A percentile compares a stretch with the other conserved stretches of the same genome.
Evolutionary conservation across 768 basidiomycete species (phyloP).

Genomic region (Leccinum olivaceopallidum): DNA sequence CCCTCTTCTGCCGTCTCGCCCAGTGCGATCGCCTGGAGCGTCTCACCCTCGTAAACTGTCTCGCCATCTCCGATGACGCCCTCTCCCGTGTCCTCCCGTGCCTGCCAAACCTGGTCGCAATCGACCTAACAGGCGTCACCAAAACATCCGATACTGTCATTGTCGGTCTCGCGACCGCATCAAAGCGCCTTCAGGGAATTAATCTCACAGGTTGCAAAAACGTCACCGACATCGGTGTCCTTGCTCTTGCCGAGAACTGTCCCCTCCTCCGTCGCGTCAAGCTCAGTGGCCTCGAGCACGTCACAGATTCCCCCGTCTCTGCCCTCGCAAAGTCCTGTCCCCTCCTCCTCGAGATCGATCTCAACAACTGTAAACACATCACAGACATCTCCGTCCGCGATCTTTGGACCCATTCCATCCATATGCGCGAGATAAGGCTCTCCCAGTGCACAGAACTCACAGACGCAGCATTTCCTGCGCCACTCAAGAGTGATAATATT

Average conservation of each 20-base stretch:
- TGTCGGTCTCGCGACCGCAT: slow-evolving; percentile 64
- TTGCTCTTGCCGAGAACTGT: slow-evolving; percentile 73
- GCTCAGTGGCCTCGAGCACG: slow-evolving; percentile 68
- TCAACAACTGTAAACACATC: slow-evolving; percentile 78
- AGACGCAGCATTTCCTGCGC: slow-evolving; percentile 83
- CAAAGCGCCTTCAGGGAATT: slow-evolving; percentile 84
- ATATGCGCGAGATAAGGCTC: slow-evolving; percentile 91
- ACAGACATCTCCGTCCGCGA: slow-evolving; percentile 79
- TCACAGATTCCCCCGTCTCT: slow-evolving; percentile 78
- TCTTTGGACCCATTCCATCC: slow-evolving; percentile 75
- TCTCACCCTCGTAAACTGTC: slow-evolving; percentile 83
- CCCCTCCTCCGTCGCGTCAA: slow-evolving; percentile 87
- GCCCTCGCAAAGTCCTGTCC: slow-evolving; percentile 78
- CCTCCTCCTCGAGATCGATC: slow-evolving; percentile 90
- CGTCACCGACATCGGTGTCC: slow-evolving; percentile 76
- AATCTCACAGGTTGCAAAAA: slow-evolving; percentile 84
- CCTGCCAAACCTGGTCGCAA: slow-evolving; percentile 78
- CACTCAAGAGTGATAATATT: slow-evolving; percentile 42
- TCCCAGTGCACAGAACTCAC: slow-evolving; percentile 78
- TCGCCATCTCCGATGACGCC: slow-evolving; percentile 59
- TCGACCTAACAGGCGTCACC: slow-evolving; percentile 77
- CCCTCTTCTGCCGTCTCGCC: slow-evolving; percentile 67
- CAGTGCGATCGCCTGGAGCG: slow-evolving; percentile 84
- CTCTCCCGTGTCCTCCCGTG: slow-evolving; percentile 65
- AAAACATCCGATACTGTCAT: slow-evolving; percentile 73